Evolutionary conservation across 106 monocot species (phyloP).

Genomic region (Acorus gramineus): DNA sequence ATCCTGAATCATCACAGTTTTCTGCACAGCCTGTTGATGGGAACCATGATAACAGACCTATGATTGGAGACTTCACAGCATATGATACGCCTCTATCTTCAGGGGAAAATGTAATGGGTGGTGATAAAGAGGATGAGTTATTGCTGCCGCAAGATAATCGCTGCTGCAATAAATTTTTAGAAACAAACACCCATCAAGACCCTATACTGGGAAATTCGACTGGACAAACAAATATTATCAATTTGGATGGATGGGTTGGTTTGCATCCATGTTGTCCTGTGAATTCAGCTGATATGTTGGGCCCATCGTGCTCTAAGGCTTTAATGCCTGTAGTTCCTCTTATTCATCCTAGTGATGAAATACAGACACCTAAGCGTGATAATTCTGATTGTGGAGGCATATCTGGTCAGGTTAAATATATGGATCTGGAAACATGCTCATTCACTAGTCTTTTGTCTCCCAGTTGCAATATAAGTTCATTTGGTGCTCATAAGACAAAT

Average conservation of each 20-base stretch:
- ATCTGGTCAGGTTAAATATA: slow-evolving; percentile 12
- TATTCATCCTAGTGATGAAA: slow-evolving; percentile 20
- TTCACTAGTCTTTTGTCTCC: slow-evolving; percentile 19
- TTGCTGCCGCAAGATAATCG: too few relatives aligned
- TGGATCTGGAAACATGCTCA: slow-evolving; percentile 22
- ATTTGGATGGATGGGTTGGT: slow-evolving; percentile 10
- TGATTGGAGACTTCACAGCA: neutral
- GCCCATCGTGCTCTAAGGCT: slow-evolving; percentile 17
- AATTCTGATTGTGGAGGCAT: slow-evolving; percentile 3
- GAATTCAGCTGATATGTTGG: slow-evolving; percentile 17
- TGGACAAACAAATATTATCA: neutral
- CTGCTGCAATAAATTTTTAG: too few relatives aligned
- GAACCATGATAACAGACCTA: slow-evolving; percentile 15
- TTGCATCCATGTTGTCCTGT: slow-evolving; percentile 19
- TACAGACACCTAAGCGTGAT: slow-evolving; percentile 3
- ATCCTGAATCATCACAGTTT: neutral
- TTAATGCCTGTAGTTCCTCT: slow-evolving; percentile 18
- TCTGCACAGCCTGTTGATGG: slow-evolving; percentile 1
- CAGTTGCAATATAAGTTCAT: slow-evolving; percentile 4
- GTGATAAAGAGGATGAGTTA: too few relatives aligned
- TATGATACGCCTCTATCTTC: slow-evolving; percentile 4
- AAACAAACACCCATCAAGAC: too few relatives aligned
- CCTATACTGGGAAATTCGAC: too few relatives aligned
- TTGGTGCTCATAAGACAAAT: slow-evolving; percentile 3
- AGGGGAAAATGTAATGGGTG: slow-evolving; percentile 3